phyloP scores from a whole-genome alignment of 441 rosid species.

The Gossypium gossypioides region DNA sequence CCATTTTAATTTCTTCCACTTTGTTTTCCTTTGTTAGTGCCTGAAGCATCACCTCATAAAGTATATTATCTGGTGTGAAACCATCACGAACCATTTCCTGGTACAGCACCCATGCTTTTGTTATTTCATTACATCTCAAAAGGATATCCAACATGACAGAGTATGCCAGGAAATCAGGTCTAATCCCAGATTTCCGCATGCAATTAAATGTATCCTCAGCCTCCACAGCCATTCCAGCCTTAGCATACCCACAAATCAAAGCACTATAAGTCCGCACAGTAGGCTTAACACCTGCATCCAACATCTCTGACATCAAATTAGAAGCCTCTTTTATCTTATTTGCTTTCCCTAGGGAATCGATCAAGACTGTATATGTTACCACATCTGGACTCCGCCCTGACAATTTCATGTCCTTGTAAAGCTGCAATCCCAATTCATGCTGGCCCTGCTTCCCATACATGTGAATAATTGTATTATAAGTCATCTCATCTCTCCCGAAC shows the following conservation, averaged over 20 bases:
- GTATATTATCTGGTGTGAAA: conserved; percentile 41
- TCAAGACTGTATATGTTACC: conserved; percentile 75
- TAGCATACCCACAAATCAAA: conserved; percentile 88
- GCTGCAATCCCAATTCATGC: conserved; percentile 56
- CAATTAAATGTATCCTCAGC: conserved; percentile 69
- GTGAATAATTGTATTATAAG: conserved; percentile 82
- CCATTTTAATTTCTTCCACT: conserved; percentile 46
- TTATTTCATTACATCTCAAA: conserved; percentile 49
- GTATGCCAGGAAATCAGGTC: conserved; percentile 75
- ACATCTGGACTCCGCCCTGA: conserved; percentile 73
- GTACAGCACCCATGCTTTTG: conserved; percentile 55
- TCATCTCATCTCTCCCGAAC: conserved; percentile 76
- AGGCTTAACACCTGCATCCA: conserved; percentile 70
- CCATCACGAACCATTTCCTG: conserved; percentile 59
- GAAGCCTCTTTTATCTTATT: conserved; percentile 65
- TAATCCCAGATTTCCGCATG: conserved; percentile 72
- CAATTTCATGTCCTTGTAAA: conserved; percentile 71
- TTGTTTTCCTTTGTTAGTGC: conserved; percentile 45
- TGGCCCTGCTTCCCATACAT: conserved; percentile 92
- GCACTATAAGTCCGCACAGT: conserved; percentile 83
- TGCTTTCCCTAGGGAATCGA: conserved; percentile 86
- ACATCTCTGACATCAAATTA: conserved; percentile 83
- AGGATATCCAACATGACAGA: conserved; percentile 79
- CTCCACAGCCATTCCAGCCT: conserved; percentile 70
- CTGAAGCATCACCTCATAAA: conserved; percentile 50